Percentiles rank a stretch among this genome's conserved stretches.
These are phyloP conservation scores for Antitrichia curtipendula DNA, from an alignment of 225 moss, liverwort and hornwort species.

Conservation along the genomic window DNA sequence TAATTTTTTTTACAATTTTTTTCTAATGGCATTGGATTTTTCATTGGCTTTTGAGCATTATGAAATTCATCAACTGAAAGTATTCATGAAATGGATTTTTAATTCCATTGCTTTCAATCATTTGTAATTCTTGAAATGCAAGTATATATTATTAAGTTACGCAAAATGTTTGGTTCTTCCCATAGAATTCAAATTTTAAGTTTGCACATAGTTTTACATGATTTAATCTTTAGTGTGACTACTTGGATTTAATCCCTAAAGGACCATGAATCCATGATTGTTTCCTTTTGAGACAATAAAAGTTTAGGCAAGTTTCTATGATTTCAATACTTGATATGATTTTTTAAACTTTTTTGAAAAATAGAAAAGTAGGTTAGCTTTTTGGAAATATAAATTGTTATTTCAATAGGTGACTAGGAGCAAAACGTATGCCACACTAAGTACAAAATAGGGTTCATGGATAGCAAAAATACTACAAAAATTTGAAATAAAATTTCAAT, in stretches of 20 bases:
- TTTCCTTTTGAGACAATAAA: background rate
- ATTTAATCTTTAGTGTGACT: no score
- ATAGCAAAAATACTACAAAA: background rate
- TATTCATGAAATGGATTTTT: background rate
- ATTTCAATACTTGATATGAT: background rate
- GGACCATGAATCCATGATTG: background rate
- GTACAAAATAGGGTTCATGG: background rate
- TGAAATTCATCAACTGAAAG: background rate
- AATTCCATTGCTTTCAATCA: background rate
- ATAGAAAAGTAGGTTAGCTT: background rate
- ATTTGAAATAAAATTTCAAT: background rate
- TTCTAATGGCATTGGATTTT: background rate
- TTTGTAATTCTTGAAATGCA: background rate
- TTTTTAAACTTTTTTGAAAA: background rate
- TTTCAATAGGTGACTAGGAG: accelerated
- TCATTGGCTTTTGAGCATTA: background rate
- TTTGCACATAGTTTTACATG: background rate
- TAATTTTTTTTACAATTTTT: no score
- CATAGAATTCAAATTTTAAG: background rate
- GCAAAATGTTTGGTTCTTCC: accelerated
- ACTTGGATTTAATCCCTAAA: background rate
- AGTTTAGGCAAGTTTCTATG: background rate
- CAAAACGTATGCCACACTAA: background rate
- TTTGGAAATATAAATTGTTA: background rate
- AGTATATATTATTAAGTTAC: no score